Evolutionary conservation across 176 grass and related monocot species (phyloP).

Genomic region (Cymbopogon citratus): DNA sequence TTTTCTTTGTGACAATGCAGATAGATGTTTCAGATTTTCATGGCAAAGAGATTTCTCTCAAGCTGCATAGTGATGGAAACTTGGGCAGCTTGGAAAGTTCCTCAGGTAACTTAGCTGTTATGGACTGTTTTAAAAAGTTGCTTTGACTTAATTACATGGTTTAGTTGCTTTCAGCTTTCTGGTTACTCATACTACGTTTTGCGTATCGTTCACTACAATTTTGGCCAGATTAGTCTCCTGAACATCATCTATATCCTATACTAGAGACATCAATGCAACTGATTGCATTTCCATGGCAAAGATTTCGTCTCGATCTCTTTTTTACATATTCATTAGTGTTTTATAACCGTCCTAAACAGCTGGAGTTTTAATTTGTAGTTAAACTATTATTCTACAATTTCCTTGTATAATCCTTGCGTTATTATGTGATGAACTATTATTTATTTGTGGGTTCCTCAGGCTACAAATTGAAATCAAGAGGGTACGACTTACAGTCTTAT

Average conservation of each 20-base stretch:
- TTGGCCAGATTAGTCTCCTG: neutral
- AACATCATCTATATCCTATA: neutral
- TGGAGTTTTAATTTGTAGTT: neutral
- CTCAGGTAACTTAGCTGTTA: constrained; percentile 36
- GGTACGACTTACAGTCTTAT: neutral
- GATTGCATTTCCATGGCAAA: constrained; percentile 10
- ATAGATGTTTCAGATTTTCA: constrained; percentile 56
- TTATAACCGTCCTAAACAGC: neutral
- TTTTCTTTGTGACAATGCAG: constrained; percentile 29
- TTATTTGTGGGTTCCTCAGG: neutral
- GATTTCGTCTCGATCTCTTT: neutral
- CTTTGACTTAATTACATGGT: neutral
- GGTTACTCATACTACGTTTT: neutral
- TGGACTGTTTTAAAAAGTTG: neutral
- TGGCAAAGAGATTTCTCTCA: constrained; percentile 56
- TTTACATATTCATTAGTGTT: neutral
- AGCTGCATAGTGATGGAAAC: constrained; percentile 43
- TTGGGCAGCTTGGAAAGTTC: constrained; percentile 61
- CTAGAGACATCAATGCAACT: neutral
- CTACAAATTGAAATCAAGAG: neutral
- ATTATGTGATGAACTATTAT: too few relatives aligned
- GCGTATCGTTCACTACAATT: neutral
- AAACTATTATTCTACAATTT: constrained; percentile 1
- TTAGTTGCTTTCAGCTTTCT: constrained; percentile 11
- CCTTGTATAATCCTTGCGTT: neutral